Conservation (phyloP, 1,284 basidiomycete genomes). For the Sparassis latifolia region DNA sequence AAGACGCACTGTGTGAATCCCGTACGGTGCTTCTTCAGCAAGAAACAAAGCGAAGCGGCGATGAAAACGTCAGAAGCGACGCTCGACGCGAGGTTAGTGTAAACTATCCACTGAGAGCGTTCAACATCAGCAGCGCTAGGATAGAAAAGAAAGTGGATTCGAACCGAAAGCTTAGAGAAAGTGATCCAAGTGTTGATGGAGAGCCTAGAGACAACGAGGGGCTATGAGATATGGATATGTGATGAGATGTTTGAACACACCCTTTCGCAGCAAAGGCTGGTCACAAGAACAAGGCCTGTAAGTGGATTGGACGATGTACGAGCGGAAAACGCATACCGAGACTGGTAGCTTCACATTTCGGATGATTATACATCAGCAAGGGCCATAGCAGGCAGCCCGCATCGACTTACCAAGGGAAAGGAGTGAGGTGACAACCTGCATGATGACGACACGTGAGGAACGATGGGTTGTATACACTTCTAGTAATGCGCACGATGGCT, state of each 20-base stretch:
- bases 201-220: neutral
- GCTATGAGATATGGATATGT: too few species aligned
- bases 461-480: neutral
- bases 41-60: neutral
- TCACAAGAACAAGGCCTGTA: too few species aligned
- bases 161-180: neutral
- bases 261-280: neutral
- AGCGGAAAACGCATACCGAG: neutral
- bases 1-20: neutral
- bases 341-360: neutral
- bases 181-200: too few species aligned
- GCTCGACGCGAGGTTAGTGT: neutral
- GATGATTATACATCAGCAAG: neutral
- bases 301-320: neutral
- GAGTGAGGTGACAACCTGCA: neutral
- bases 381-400: neutral
- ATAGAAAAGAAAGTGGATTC: neutral
- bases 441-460: neutral
- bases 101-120: neutral
- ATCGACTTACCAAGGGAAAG: neutral
- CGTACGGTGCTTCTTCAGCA: neutral
- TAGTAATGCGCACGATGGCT: neutral
- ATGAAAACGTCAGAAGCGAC: neutral
- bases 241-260: too few species aligned
- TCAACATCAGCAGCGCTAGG: neutral